Conservation (phyloP, 2,329 filamentous ascomycete genomes). For the Leptographium radiaticola region DNA sequence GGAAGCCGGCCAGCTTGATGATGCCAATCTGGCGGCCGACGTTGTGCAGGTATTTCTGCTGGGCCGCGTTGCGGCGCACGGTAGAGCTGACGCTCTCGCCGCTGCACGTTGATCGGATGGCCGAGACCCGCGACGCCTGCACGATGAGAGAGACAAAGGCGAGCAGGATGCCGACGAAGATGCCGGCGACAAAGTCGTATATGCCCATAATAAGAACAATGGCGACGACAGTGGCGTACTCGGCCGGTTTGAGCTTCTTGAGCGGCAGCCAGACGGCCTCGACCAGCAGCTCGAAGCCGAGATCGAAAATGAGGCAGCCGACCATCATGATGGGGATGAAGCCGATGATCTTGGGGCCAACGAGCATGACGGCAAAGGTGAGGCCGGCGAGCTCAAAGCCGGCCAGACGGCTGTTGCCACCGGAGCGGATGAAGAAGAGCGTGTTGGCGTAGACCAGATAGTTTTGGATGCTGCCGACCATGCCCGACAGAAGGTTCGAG, state of each 20-base stretch:
- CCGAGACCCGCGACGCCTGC: slow-evolving; percentile 79
- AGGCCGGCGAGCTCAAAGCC: slow-evolving; percentile 71
- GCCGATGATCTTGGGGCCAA: slow-evolving; percentile 79
- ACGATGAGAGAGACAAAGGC: slow-evolving; percentile 86
- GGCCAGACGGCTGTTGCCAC: slow-evolving; percentile 74
- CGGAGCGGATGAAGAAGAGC: slow-evolving; percentile 88
- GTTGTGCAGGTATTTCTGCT: slow-evolving; percentile 73
- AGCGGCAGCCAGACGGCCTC: slow-evolving; percentile 84
- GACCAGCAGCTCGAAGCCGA: slow-evolving; percentile 81
- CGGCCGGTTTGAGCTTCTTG: slow-evolving; percentile 72
- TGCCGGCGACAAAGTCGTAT: slow-evolving; percentile 92
- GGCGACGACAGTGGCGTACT: slow-evolving; percentile 78
- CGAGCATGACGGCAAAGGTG: slow-evolving; percentile 70
- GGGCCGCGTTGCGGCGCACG: slow-evolving; percentile 78
- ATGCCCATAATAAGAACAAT: slow-evolving; percentile 95
- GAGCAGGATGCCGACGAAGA: slow-evolving; percentile 79
- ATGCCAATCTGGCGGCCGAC: slow-evolving; percentile 82
- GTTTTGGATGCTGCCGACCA: slow-evolving; percentile 82
- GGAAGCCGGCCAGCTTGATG: slow-evolving; percentile 81
- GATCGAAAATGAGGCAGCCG: slow-evolving; percentile 83
- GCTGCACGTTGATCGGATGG: slow-evolving; percentile 80
- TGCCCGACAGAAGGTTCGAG: slow-evolving; percentile 83
- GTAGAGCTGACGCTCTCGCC: slow-evolving; percentile 85
- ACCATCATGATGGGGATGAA: slow-evolving; percentile 97
- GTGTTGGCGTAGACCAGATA: slow-evolving; percentile 98